Conservation (phyloP, 805 yeast species). For the Ogataea ganodermae region DNA sequence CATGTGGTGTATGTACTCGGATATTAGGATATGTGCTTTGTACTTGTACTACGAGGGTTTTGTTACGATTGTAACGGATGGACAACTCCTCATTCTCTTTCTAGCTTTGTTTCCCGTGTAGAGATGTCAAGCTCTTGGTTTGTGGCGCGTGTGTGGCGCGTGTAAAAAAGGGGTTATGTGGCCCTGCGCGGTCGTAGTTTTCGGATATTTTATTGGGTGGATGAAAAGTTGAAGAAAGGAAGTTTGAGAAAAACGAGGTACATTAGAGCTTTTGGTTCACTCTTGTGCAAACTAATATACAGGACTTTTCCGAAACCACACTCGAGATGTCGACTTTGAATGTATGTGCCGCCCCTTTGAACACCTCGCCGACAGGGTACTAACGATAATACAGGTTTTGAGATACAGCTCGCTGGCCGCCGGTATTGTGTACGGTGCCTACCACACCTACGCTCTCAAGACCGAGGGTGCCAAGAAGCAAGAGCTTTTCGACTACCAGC, state of each 20-base stretch:
- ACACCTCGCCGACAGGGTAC: not conserved
- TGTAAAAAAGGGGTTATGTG: conserved; percentile 4
- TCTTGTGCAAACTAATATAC: not conserved
- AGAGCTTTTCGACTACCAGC: conserved; percentile 58
- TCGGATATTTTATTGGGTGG: conserved; percentile 18
- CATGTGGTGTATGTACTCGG: not conserved
- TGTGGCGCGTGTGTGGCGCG: not conserved
- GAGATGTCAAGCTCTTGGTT: not conserved
- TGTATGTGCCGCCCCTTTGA: conserved; percentile 35
- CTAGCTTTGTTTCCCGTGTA: no score
- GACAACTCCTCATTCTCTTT: no score
- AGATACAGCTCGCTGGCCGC: conserved; percentile 91
- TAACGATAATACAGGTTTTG: conserved; percentile 54
- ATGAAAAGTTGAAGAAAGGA: conserved; percentile 9
- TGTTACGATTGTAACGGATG: no score
- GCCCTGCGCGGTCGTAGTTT: conserved; percentile 12
- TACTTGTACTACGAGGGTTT: no score
- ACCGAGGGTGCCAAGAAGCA: conserved; percentile 58
- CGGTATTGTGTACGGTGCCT: conserved; percentile 87
- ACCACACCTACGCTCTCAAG: conserved; percentile 73
- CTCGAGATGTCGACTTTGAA: conserved; percentile 50
- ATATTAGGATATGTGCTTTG: no score
- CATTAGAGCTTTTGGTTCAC: not conserved
- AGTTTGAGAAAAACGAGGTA: not conserved
- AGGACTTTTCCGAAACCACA: conserved; percentile 4